Base-by-base conservation (phyloP, 208 protist genomes). In the Histomonas meleagridis region DNA sequence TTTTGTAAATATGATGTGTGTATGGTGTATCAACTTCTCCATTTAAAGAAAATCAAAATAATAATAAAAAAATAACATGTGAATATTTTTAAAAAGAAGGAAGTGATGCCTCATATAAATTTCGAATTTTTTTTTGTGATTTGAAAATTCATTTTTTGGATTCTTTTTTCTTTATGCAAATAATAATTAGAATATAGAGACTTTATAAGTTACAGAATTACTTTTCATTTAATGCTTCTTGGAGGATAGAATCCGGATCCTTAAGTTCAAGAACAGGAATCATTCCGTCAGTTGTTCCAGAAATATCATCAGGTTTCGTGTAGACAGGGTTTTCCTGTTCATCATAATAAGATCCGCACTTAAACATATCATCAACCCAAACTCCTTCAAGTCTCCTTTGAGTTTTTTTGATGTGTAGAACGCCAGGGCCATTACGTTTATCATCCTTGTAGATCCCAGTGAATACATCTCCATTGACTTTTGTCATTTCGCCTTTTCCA, bases 381-480 rank as follows among this genome's bases (percentile, higher is more conserved):
- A 86, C 46, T 18, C 76, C 76, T 86, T 86, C 76, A 55, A 86
- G 76, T 43, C 76, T 32, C n/a, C 76, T 32, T 38, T 86, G 51
- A n/a, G 76, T 86, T 18, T 12, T 46, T 14, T 55, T 7, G 55
- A 86, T 86, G 38, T 86, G 76, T 3, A 92, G 43, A 28, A 49
- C 57, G 51, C 91, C 91, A 53, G 55, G 46, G 23, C 91, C 91
- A 86, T 92, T 92, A 49, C 72, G 69, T n/a, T 62, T 78, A 62
- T 92, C 91, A 62, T 76, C 55, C 26, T 86, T 40, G 38, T 86
- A 92, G 23, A 46, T 35, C 0, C 91, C 91, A 49, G 18, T 46
- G 32, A 92, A 92, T 38, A 16, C 28, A 51, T 92, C 91, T 81
- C 91, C 91, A 55, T 92, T 92, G 18, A 23, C 38, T n/a, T 69